These are phyloP conservation scores for Mucor irregularis DNA, from an alignment of 371 early-diverging fungal species.

Conservation along the genomic window DNA sequence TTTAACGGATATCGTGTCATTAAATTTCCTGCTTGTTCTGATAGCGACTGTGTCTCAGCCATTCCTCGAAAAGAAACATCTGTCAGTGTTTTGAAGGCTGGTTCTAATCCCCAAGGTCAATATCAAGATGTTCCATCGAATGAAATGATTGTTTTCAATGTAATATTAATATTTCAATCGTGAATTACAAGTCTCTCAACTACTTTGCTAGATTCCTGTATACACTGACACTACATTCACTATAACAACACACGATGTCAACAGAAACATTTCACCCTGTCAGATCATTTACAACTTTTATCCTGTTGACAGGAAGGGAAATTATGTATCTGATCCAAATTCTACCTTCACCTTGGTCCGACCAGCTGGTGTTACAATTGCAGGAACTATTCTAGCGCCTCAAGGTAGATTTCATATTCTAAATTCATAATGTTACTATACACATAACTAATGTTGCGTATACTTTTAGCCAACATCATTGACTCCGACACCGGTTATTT, in stretches of 20 bases:
- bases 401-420: background rate
- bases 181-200: background rate
- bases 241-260: conserved; percentile 1
- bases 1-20: background rate
- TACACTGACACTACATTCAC: background rate
- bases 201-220: background rate
- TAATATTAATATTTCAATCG: background rate
- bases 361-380: background rate
- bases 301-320: background rate
- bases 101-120: background rate
- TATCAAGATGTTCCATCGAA: background rate
- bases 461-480: background rate
- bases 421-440: background rate
- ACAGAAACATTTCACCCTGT: background rate
- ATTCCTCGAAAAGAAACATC: background rate
- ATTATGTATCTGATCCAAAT: background rate
- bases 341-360: background rate
- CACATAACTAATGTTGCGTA: background rate
- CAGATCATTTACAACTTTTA: conserved; percentile 1
- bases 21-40: conserved; percentile 5
- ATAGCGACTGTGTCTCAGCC: background rate
- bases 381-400: conserved; percentile 2
- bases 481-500: conserved; percentile 1
- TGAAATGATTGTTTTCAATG: conserved; percentile 7
- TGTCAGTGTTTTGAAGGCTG: background rate